A percentile compares a stretch with the other conserved stretches of the same genome.
These are phyloP conservation scores for Hymenotorrendiella dingleyae DNA, from an alignment of 2,329 filamentous ascomycete genomes.

Conservation along the genomic window DNA sequence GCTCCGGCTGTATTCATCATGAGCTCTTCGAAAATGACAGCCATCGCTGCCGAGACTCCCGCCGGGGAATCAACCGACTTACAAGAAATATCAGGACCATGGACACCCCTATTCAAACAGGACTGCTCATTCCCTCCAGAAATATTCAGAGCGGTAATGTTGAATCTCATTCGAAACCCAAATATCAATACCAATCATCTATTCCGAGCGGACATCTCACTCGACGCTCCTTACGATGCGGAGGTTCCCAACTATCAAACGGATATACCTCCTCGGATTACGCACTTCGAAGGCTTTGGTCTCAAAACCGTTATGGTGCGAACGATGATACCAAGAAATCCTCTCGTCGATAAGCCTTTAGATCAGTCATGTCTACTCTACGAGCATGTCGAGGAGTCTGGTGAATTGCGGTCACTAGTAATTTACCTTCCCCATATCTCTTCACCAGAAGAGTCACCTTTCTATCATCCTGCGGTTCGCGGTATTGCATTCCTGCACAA, in stretches of 20 bases:
- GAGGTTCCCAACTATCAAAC: conserved; percentile 28
- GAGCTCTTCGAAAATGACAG: conserved; percentile 27
- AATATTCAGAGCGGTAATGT: conserved; percentile 61
- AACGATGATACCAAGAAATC: conserved; percentile 76
- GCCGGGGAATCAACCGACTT: conserved; percentile 15
- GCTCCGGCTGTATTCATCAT: no score
- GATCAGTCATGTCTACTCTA: conserved; percentile 82
- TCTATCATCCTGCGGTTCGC: conserved; percentile 77
- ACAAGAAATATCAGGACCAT: conserved; percentile 27
- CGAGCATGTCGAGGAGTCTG: conserved; percentile 27
- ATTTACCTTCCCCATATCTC: conserved; percentile 72
- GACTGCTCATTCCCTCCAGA: conserved; percentile 56
- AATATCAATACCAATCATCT: conserved; percentile 75
- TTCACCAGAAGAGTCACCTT: conserved; percentile 61
- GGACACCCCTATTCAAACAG: conserved; percentile 51
- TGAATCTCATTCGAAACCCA: conserved; percentile 71
- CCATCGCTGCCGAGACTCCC: conserved; percentile 32
- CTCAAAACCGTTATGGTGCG: conserved; percentile 64
- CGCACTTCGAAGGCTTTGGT: conserved; percentile 40
- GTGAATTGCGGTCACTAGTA: conserved; percentile 47
- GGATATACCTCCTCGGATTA: conserved; percentile 32
- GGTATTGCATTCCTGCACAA: conserved; percentile 72
- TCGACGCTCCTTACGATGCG: conserved; percentile 38
- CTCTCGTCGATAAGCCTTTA: conserved; percentile 65
- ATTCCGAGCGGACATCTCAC: conserved; percentile 70